Evolutionary conservation across 2,329 filamentous ascomycete species (phyloP), one percentile per base, ranked within the genome.

Genomic region (Bipolaris gigantea): DNA sequence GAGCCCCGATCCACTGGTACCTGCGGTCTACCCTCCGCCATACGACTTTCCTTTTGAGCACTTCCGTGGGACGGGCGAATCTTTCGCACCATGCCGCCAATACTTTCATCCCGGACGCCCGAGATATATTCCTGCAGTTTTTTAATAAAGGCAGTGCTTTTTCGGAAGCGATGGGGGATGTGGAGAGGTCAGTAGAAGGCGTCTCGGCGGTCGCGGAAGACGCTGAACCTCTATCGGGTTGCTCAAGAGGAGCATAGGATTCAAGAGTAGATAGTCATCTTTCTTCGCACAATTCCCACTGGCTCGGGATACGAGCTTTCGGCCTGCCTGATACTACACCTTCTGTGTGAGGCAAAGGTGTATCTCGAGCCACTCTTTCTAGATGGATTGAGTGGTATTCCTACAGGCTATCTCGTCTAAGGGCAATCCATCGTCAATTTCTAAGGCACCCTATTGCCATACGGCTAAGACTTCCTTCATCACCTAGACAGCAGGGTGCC

Each of bases 11-110:
- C 19, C 32, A 19, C 1, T 4, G 11, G 15, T 33, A 33, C 15
- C 30, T 25, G 2, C 18, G 21, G 1, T 25, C n/a, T 34, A 19
- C 23, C 36, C 52, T 1, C 18, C 48, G 6, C 48, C 32, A 9
- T 23, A 11, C 6, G 25, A 27, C 1, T 43, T 39, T 18, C 36
- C 48, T 16, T 58, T 46, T 36, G 30, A 48, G 4, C 35, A 50
- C 32, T 49, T 58, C 41, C 33, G 25, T 11, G 55, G 30, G 2
- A 58, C 55, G 5, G 48, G 52, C 2, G 48, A 55, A 13, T 48
- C 52, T 2, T 55, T 50, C 16, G 35, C 25, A 8, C 30, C 43
- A 8, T 39, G 34, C 11, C 34, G 30, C 33, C 38, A 35, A 13
- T 15, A 40, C 38, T n/a, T 15, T 21, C 5, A 23, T 2, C 19